Percentiles rank a stretch among this genome's conserved stretches.
These are phyloP conservation scores for Penicillium occitanis DNA, from an alignment of 2,329 filamentous ascomycete species.

Conservation along the genomic window DNA sequence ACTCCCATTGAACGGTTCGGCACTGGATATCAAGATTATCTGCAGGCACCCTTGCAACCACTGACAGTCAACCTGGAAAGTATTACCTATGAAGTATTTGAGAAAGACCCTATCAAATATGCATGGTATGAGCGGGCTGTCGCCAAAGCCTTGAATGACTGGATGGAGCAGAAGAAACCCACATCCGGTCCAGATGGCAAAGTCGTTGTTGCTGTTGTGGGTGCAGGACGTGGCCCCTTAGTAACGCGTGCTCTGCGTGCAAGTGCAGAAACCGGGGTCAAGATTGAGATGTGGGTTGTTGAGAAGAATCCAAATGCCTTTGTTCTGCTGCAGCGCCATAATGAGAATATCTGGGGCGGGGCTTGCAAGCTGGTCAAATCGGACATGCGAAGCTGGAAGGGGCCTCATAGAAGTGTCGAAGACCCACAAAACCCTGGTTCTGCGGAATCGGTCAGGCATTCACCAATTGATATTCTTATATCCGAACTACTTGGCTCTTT, in stretches of 20 bases:
- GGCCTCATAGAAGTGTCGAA: conserved; percentile 54
- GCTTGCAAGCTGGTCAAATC: conserved; percentile 87
- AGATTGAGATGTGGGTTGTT: conserved; percentile 84
- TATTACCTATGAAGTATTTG: conserved; percentile 96
- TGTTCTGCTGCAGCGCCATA: conserved; percentile 85
- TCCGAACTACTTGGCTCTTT: conserved; percentile 92
- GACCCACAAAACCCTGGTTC: conserved; percentile 25
- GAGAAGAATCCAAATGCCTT: conserved; percentile 99
- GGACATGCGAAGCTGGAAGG: conserved; percentile 96
- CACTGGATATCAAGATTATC: conserved; percentile 82
- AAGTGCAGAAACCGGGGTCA: conserved; percentile 70
- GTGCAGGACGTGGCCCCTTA: conserved; percentile 86
- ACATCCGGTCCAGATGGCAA: conserved; percentile 68
- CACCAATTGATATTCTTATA: conserved; percentile 77
- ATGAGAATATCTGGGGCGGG: conserved; percentile 75
- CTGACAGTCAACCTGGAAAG: conserved; percentile 95
- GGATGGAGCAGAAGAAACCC: conserved; percentile 69
- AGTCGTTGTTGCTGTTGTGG: conserved; percentile 86
- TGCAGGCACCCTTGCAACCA: conserved; percentile 92
- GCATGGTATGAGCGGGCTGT: conserved; percentile 90
- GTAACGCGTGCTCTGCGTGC: conserved; percentile 84
- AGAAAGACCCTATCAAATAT: conserved; percentile 97
- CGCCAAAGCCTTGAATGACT: conserved; percentile 75
- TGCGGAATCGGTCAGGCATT: conserved; percentile 30
- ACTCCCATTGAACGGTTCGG: conserved; percentile 66